Evolutionary conservation across 2,329 filamentous ascomycete species (phyloP).

Genomic region (Monosporascus cannonballus): DNA sequence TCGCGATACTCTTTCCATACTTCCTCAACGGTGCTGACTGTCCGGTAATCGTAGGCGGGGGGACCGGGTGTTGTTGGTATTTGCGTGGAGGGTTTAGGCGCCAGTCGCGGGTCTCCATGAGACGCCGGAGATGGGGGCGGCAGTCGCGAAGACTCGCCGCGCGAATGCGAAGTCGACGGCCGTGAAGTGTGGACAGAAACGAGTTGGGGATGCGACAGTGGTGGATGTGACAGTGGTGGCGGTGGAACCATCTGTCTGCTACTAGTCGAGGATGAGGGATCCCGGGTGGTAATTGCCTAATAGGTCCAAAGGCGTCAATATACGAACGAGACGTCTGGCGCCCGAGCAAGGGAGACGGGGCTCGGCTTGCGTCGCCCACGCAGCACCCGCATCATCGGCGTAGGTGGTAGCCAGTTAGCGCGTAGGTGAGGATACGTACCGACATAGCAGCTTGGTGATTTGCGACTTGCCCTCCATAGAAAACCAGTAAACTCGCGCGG

Average conservation of each 20-base stretch:
- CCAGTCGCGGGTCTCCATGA: constrained; percentile 15
- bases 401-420: too few relatives aligned
- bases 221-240: constrained; percentile 11
- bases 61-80: constrained; percentile 23
- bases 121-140: constrained; percentile 21
- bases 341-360: neutral
- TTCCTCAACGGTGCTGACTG: constrained; percentile 28
- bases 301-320: constrained; percentile 6
- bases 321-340: constrained; percentile 3
- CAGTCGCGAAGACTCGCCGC: constrained; percentile 19
- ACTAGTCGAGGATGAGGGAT: constrained; percentile 7
- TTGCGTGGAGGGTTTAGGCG: constrained; percentile 19
- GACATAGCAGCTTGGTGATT: constrained; percentile 26
- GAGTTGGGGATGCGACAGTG: constrained; percentile 13
- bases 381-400: too few relatives aligned
- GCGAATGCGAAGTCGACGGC: constrained; percentile 20
- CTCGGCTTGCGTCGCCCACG: neutral
- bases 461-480: constrained; percentile 17
- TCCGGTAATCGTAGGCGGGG: constrained; percentile 28
- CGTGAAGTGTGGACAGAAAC: constrained; percentile 17
- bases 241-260: constrained; percentile 18
- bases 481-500: constrained; percentile 20
- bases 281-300: constrained; percentile 18
- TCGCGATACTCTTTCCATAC: constrained; percentile 32
- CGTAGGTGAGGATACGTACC: constrained; percentile 16